Percentiles rank a stretch among this genome's conserved stretches.
phyloP scores from a whole-genome alignment of 176 grass and related monocot species.

The bread wheat (Triticum aestivum) region DNA sequence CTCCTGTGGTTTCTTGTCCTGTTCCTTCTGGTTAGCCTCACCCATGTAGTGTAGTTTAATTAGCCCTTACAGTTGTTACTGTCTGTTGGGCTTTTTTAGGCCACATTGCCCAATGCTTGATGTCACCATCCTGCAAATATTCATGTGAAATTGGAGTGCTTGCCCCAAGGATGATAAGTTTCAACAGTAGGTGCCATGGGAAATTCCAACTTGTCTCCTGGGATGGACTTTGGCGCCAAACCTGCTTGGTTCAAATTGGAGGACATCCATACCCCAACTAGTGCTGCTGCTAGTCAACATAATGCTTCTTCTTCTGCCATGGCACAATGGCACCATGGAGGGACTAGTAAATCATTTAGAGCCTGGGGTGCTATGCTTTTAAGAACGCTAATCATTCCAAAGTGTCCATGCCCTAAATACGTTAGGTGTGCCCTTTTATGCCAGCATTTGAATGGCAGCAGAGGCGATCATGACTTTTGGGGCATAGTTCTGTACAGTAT shows the following conservation, averaged over 20 bases:
- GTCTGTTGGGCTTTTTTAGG: constrained; percentile 16
- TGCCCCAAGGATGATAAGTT: constrained; percentile 13
- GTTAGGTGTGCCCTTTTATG: constrained; percentile 17
- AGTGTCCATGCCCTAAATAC: constrained; percentile 19
- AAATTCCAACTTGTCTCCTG: constrained; percentile 25
- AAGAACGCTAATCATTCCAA: constrained; percentile 39
- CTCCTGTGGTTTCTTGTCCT: constrained; percentile 19
- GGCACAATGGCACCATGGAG: no score
- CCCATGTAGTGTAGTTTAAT: neutral
- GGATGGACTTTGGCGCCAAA: constrained; percentile 26
- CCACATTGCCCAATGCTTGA: constrained; percentile 34
- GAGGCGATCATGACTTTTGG: constrained; percentile 38
- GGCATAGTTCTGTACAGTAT: constrained; percentile 3
- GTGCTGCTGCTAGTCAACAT: neutral
- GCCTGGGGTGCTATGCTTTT: constrained; percentile 35
- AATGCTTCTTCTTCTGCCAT: neutral
- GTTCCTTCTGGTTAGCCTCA: constrained; percentile 26
- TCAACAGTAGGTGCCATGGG: constrained; percentile 27
- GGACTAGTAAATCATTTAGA: constrained; percentile 5
- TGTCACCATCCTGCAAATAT: constrained; percentile 43
- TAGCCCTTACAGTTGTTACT: neutral
- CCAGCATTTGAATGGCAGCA: constrained; percentile 21
- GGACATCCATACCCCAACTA: no score
- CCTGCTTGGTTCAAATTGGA: constrained; percentile 9
- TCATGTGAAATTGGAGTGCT: constrained; percentile 11